Conservation (phyloP, 1,284 basidiomycete species). For the Sporisorium graminicola region DNA sequence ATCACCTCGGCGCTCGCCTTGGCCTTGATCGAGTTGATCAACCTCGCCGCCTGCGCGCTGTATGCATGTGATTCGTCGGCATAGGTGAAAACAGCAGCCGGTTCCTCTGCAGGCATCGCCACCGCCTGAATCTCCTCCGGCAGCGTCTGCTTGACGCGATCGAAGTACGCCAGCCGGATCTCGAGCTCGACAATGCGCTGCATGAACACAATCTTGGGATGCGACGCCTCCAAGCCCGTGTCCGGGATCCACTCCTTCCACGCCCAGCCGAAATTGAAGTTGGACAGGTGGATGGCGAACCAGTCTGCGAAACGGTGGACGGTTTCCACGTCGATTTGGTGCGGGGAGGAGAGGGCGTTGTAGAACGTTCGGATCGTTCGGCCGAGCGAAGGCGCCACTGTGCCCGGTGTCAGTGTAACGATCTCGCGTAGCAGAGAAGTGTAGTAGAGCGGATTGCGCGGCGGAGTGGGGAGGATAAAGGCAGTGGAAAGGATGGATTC, state of each 20-base stretch:
- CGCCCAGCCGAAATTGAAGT: constrained; percentile 99
- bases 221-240: constrained; percentile 76
- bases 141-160: constrained; percentile 89
- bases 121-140: constrained; percentile 79
- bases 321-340: constrained; percentile 81
- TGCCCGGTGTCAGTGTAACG: constrained; percentile 89
- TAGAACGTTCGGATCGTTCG: constrained; percentile 92
- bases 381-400: constrained; percentile 94
- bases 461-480: constrained; percentile 81
- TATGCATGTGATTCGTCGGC: constrained; percentile 80
- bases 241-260: constrained; percentile 99
- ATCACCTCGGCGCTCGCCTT: constrained; percentile 80
- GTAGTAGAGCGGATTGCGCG: constrained; percentile 84
- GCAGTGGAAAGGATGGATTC: constrained; percentile 81
- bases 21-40: constrained; percentile 84
- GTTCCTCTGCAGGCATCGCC: constrained; percentile 80
- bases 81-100: constrained; percentile 86
- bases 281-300: constrained; percentile 96
- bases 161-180: constrained; percentile 90
- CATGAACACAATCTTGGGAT: constrained; percentile 89
- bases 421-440: constrained; percentile 90
- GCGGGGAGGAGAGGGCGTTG: constrained; percentile 52
- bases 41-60: constrained; percentile 81
- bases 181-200: constrained; percentile 90
- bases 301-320: constrained; percentile 87